These are phyloP conservation scores for Apiotrichum domesticum DNA, from an alignment of 1,284 basidiomycete species.

Conservation along the genomic window DNA sequence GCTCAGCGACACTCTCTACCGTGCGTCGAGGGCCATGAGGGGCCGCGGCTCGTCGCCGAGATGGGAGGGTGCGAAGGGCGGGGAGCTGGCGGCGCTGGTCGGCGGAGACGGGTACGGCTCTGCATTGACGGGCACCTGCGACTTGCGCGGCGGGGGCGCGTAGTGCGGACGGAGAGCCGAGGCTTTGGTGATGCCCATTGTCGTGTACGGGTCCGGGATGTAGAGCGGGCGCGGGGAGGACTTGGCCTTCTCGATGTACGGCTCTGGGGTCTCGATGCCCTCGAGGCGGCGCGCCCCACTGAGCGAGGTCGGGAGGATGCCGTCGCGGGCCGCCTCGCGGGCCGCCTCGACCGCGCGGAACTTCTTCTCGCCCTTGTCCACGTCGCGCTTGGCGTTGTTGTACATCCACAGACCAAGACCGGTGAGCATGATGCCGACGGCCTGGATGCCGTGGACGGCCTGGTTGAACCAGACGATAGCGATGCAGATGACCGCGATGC, in stretches of 20 bases:
- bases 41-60: neutral
- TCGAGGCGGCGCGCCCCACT: slow-evolving; percentile 37
- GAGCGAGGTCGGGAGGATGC: slow-evolving; percentile 39
- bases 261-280: slow-evolving; percentile 8
- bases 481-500: slow-evolving; percentile 95
- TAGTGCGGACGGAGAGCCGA: slow-evolving; percentile 24
- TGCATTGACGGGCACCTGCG: slow-evolving; percentile 2
- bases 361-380: slow-evolving; percentile 86
- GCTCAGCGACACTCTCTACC: too few relatives aligned
- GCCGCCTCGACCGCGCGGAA: slow-evolving; percentile 65
- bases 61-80: slow-evolving; percentile 19
- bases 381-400: slow-evolving; percentile 85
- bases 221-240: slow-evolving; percentile 36
- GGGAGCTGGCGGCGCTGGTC: slow-evolving; percentile 30
- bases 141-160: slow-evolving; percentile 10
- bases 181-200: slow-evolving; percentile 19
- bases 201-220: slow-evolving; percentile 5
- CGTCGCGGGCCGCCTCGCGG: slow-evolving; percentile 57
- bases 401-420: slow-evolving; percentile 93
- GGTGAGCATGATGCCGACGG: slow-evolving; percentile 76
- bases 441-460: slow-evolving; percentile 75
- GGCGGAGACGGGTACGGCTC: slow-evolving; percentile 39
- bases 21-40: too few relatives aligned
- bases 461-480: slow-evolving; percentile 97
- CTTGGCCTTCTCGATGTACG: slow-evolving; percentile 16